These are phyloP conservation scores for Saccharum hybrid DNA, from an alignment of 202 grass and related monocot species.

Conservation along the genomic window DNA sequence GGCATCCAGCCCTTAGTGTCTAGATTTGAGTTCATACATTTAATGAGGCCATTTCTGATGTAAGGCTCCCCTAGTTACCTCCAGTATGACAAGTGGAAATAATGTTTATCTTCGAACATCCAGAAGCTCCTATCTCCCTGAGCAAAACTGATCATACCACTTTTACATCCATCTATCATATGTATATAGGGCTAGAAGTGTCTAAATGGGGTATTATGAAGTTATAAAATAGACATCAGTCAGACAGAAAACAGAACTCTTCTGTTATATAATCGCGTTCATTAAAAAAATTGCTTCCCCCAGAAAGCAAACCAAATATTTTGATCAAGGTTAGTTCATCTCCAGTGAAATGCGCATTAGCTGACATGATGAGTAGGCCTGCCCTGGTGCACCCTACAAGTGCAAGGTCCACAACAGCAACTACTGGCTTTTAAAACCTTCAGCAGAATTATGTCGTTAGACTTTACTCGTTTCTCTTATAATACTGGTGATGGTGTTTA, in stretches of 20 bases:
- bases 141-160: conserved; percentile 19
- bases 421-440: conserved; percentile 37
- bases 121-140: conserved; percentile 5
- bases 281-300: background rate
- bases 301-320: conserved; percentile 9
- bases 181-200: conserved; percentile 20
- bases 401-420: conserved; percentile 55
- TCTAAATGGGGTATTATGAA: background rate
- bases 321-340: conserved; percentile 24
- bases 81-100: background rate
- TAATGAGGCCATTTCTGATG: conserved; percentile 9
- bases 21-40: conserved; percentile 19
- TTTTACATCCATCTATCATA: conserved; percentile 12
- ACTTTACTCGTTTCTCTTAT: conserved; percentile 34
- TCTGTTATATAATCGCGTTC: conserved; percentile 9
- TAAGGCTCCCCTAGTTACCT: conserved; percentile 6
- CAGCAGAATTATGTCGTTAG: background rate
- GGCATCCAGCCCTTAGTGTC: conserved; percentile 4
- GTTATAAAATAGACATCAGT: conserved; percentile 33
- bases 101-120: conserved; percentile 26
- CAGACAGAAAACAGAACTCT: background rate
- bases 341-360: conserved; percentile 42
- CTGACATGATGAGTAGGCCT: conserved; percentile 41
- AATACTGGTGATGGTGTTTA: conserved; percentile 43
- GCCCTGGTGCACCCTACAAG: conserved; percentile 40